A percentile compares a stretch with the other conserved stretches of the same genome.
Evolutionary conservation across 2,329 filamentous ascomycete genomes (phyloP).

Genomic region (Alternaria longipes): DNA sequence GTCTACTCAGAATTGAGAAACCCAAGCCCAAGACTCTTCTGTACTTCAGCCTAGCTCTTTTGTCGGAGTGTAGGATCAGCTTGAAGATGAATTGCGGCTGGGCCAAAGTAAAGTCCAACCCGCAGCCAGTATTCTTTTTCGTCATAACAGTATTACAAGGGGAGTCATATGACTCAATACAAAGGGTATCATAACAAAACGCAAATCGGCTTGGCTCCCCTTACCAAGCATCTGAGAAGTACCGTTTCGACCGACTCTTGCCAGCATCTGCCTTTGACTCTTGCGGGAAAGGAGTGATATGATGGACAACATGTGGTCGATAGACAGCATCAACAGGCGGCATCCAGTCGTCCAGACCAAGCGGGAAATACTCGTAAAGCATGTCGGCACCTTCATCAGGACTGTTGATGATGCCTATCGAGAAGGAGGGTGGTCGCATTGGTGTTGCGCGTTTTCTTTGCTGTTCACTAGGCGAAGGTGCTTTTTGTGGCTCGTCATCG

Average conservation of each 20-base stretch:
- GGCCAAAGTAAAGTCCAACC: neutral
- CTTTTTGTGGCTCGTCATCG: conserved; percentile 62
- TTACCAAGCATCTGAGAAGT: conserved; percentile 56
- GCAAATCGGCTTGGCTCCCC: neutral
- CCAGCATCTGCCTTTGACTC: conserved; percentile 57
- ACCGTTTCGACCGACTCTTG: conserved; percentile 58
- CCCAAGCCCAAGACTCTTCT: conserved; percentile 1
- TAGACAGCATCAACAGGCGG: conserved; percentile 90
- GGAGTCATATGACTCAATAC: conserved; percentile 6
- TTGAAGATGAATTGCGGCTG: neutral
- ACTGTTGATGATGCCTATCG: conserved; percentile 64
- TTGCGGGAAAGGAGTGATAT: conserved; percentile 66
- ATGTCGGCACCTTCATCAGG: conserved; percentile 81
- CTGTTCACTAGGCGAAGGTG: conserved; percentile 47
- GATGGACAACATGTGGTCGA: conserved; percentile 91
- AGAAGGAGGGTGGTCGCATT: conserved; percentile 56
- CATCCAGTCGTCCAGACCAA: conserved; percentile 93
- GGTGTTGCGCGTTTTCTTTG: conserved; percentile 50
- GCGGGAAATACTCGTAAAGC: conserved; percentile 93
- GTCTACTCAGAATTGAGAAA: neutral
- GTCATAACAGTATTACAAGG: conserved; percentile 8
- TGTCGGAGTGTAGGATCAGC: neutral
- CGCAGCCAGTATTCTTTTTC: neutral
- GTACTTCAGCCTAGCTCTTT: neutral
- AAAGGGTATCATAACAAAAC: conserved; percentile 15